A percentile compares a stretch with the other conserved stretches of the same genome.
Evolutionary conservation across 2,329 filamentous ascomycete species (phyloP).

Genomic region (Didymella pomorum): DNA sequence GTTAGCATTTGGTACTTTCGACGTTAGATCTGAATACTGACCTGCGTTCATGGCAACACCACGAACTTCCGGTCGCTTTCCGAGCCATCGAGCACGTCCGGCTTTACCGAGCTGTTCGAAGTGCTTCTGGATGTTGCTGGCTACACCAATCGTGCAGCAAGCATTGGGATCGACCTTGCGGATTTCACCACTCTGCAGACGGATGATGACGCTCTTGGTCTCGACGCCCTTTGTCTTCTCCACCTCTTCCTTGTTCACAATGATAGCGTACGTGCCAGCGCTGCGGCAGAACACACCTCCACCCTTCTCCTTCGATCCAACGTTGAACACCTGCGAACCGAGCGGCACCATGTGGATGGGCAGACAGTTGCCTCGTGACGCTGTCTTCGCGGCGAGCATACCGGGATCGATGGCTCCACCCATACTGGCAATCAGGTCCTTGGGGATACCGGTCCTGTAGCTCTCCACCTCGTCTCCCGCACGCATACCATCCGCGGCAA

Average conservation of each 20-base stretch:
- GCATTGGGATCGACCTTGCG: constrained; percentile 89
- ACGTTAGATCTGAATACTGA: constrained; percentile 44
- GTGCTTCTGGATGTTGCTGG: constrained; percentile 92
- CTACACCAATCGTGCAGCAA: constrained; percentile 91
- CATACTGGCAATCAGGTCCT: constrained; percentile 88
- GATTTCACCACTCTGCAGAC: constrained; percentile 91
- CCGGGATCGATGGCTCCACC: constrained; percentile 92
- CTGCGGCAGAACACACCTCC: constrained; percentile 92
- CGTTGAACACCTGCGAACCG: constrained; percentile 90
- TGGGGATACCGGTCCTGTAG: constrained; percentile 87
- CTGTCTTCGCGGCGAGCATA: constrained; percentile 93
- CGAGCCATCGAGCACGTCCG: constrained; percentile 90
- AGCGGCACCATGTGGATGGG: constrained; percentile 95
- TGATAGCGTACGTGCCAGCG: constrained; percentile 88
- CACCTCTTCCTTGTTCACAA: constrained; percentile 84
- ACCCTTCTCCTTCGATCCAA: constrained; percentile 76
- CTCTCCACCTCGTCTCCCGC: constrained; percentile 92
- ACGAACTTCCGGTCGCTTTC: constrained; percentile 92
- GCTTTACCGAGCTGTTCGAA: constrained; percentile 94
- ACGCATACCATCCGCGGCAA: constrained; percentile 93
- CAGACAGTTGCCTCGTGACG: constrained; percentile 92
- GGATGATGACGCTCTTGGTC: constrained; percentile 81
- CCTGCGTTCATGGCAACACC: constrained; percentile 98
- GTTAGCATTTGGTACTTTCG: constrained; percentile 23
- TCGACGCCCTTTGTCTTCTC: constrained; percentile 67